Conservation (phyloP, 306 rosid genomes). For the Alnus glutinosa region DNA sequence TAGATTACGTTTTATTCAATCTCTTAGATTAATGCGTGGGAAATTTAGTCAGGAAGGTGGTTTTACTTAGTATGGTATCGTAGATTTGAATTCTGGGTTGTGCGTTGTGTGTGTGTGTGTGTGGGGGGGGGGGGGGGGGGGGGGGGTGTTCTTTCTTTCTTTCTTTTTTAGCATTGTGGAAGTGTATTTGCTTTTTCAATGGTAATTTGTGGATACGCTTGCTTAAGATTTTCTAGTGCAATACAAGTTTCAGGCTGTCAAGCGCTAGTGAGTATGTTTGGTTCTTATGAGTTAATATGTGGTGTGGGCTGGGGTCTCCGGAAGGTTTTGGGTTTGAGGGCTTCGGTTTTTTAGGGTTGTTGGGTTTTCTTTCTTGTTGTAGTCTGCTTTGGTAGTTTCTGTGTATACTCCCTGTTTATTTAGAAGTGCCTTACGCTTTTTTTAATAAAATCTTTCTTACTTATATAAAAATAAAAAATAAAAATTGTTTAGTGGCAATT, state of each 20-base stretch:
- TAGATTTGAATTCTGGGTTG: neutral
- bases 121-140: too few species aligned
- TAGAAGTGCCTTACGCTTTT: too few species aligned
- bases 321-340: too few species aligned
- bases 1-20: neutral
- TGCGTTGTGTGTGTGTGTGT: neutral
- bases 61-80: neutral
- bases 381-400: too few species aligned
- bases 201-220: neutral
- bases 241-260: neutral
- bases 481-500: neutral
- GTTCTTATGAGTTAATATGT: conserved; percentile 1
- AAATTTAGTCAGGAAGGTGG: neutral
- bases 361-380: too few species aligned
- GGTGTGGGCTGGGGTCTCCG: too few species aligned
- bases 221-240: neutral
- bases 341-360: too few species aligned
- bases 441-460: too few species aligned
- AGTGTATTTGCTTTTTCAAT: neutral
- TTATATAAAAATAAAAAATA: too few species aligned
- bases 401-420: too few species aligned
- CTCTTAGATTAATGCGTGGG: neutral
- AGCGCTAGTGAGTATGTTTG: neutral
- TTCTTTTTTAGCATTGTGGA: neutral
- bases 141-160: neutral